Evolutionary conservation across 164 flowering plant species (phyloP).

Genomic region (Vitis rupestris): DNA sequence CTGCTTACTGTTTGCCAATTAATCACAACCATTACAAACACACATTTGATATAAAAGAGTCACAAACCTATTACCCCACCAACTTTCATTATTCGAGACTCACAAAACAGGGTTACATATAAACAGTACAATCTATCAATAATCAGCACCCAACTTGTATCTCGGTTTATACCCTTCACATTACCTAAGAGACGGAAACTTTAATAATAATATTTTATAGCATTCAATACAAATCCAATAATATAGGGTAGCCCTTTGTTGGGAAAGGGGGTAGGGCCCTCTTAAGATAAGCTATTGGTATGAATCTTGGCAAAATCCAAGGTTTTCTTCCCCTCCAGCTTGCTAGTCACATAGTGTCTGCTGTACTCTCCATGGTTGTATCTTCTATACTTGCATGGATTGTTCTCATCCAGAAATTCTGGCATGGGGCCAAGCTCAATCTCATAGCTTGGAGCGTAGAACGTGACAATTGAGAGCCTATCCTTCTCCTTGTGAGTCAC

Average conservation of each 20-base stretch:
- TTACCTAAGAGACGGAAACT: too few relatives aligned
- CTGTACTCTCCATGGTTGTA: constrained; percentile 95
- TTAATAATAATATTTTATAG: too few relatives aligned
- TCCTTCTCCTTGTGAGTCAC: constrained; percentile 69
- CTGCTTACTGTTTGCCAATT: not conserved
- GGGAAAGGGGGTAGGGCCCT: not conserved
- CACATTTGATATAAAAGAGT: not conserved
- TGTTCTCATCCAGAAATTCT: constrained; percentile 53
- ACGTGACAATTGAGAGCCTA: constrained; percentile 83
- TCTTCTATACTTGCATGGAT: constrained; percentile 63
- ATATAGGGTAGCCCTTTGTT: too few relatives aligned
- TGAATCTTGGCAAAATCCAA: constrained; percentile 78
- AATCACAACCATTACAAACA: constrained; percentile 1
- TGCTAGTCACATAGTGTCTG: constrained; percentile 70
- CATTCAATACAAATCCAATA: not conserved
- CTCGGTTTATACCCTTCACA: constrained; percentile 8
- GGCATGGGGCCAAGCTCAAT: constrained; percentile 70
- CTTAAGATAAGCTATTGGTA: constrained; percentile 15
- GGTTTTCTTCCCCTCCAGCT: constrained; percentile 79
- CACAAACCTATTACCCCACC: too few relatives aligned
- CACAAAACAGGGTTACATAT: not conserved
- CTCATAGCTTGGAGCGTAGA: constrained; percentile 87
- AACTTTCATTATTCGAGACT: not conserved
- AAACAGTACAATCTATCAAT: constrained; percentile 7
- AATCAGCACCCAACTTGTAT: constrained; percentile 7